These are phyloP conservation scores for Ustilago tritici DNA, from an alignment of 1,284 basidiomycete genomes.

Conservation along the genomic window DNA sequence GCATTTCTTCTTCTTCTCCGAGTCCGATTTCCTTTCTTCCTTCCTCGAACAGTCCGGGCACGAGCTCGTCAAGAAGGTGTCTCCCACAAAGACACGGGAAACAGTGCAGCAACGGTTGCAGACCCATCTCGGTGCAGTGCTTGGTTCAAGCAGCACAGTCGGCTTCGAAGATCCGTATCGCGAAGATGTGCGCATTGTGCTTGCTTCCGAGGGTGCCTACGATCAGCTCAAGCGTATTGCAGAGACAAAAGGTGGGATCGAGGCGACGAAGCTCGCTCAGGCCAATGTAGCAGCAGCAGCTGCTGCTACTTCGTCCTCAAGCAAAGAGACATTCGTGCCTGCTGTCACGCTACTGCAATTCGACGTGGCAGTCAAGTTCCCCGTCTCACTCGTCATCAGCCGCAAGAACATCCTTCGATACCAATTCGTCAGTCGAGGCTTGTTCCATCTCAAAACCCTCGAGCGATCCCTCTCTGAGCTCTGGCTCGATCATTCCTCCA, in stretches of 20 bases:
- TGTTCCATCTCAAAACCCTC: constrained; percentile 67
- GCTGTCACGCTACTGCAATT: constrained; percentile 64
- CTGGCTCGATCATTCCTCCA: constrained; percentile 62
- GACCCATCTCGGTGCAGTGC: constrained; percentile 67
- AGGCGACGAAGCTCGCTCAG: constrained; percentile 65
- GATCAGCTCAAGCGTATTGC: constrained; percentile 68
- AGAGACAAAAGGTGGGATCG: constrained; percentile 68
- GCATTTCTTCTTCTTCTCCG: constrained; percentile 68
- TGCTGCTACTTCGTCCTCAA: constrained; percentile 54
- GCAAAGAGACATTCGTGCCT: constrained; percentile 69
- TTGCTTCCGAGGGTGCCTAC: constrained; percentile 66
- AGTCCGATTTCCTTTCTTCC: constrained; percentile 65
- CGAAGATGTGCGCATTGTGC: constrained; percentile 66
- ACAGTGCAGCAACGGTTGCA: constrained; percentile 64
- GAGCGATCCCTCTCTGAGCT: constrained; percentile 62
- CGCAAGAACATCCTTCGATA: constrained; percentile 68
- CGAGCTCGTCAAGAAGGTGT: constrained; percentile 65
- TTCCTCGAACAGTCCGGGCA: constrained; percentile 66
- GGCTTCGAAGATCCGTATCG: constrained; percentile 66
- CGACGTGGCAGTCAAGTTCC: constrained; percentile 67
- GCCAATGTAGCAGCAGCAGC: constrained; percentile 45
- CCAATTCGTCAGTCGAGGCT: constrained; percentile 65
- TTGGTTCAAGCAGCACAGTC: constrained; percentile 64
- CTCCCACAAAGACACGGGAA: constrained; percentile 71
- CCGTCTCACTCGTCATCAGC: constrained; percentile 68